Evolutionary conservation across 352 stramenopile genomes (phyloP).

Genomic region (Globisporangium sylvaticum): DNA sequence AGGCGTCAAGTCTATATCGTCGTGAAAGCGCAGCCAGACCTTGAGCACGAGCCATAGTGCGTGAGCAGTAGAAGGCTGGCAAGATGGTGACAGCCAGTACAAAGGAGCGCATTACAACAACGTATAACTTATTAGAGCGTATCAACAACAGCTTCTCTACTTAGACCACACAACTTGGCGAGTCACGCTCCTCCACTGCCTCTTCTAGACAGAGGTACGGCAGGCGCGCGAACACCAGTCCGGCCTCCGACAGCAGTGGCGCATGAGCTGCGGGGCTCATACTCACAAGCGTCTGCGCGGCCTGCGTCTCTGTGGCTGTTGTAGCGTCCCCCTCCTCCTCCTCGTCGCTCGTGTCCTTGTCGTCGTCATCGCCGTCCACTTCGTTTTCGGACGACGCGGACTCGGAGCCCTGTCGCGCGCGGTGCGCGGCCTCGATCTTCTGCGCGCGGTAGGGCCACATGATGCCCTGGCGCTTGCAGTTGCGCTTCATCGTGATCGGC

Average conservation of each 20-base stretch:
- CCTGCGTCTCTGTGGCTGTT: background rate
- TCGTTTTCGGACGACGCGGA: background rate
- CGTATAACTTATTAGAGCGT: background rate
- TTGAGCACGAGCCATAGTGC: too few species aligned
- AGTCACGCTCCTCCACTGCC: background rate
- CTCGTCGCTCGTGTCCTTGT: too few species aligned
- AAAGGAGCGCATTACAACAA: too few species aligned
- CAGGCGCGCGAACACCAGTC: constrained; percentile 1
- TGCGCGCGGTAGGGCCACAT: constrained; percentile 50
- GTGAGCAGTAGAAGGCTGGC: too few species aligned
- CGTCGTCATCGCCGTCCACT: background rate
- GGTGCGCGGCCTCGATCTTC: constrained; percentile 6
- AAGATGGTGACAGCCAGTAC: too few species aligned
- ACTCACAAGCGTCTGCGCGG: background rate
- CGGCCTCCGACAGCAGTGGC: background rate
- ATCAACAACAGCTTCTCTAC: background rate
- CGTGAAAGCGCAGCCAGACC: too few species aligned
- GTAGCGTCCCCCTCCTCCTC: background rate
- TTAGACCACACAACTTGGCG: background rate
- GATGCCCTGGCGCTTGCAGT: constrained; percentile 54
- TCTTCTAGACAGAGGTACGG: constrained; percentile 4
- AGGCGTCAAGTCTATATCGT: too few species aligned
- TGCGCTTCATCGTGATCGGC: constrained; percentile 58
- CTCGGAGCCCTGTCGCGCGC: background rate
- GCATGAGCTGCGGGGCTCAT: background rate